A percentile compares a stretch with the other conserved stretches of the same genome.
Conservation (phyloP, 2,329 filamentous ascomycete genomes). For the Chaetomiaceae sp. region DNA sequence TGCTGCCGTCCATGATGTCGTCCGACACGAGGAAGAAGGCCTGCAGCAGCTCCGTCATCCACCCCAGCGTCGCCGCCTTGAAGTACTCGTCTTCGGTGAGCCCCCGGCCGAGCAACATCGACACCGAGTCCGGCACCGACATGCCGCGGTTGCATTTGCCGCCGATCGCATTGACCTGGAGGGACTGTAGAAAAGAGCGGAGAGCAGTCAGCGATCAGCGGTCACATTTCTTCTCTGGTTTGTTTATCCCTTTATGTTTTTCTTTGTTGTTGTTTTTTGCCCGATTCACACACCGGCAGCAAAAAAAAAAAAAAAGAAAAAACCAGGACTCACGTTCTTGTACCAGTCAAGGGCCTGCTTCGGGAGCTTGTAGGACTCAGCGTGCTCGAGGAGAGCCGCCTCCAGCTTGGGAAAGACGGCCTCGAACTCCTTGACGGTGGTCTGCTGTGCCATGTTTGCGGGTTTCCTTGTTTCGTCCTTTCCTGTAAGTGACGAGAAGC, state of each 20-base stretch:
- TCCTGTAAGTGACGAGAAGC: too few relatives aligned
- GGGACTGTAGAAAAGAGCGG: constrained; percentile 49
- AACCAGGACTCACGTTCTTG: constrained; percentile 57
- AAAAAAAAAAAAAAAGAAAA: background rate
- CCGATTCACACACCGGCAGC: too few relatives aligned
- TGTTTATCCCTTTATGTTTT: too few relatives aligned
- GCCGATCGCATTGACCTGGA: constrained; percentile 82
- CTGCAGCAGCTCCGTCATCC: constrained; percentile 97
- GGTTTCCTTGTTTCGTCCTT: background rate
- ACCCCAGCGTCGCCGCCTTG: constrained; percentile 80
- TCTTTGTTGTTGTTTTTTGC: background rate
- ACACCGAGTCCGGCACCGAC: constrained; percentile 88
- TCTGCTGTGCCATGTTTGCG: constrained; percentile 59
- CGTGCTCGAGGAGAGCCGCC: constrained; percentile 74
- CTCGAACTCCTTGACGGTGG: constrained; percentile 83
- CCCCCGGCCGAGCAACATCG: constrained; percentile 67
- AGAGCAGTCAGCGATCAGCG: constrained; percentile 1
- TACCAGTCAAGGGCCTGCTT: constrained; percentile 80
- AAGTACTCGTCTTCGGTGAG: constrained; percentile 83
- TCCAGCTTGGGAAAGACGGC: constrained; percentile 81
- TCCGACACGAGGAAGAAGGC: constrained; percentile 98
- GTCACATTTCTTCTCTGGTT: too few relatives aligned
- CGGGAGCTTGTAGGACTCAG: constrained; percentile 77
- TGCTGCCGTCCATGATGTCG: constrained; percentile 96
- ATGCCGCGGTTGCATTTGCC: constrained; percentile 99